Base-by-base conservation (phyloP, 352 stramenopile species). In the Thraustotheca clavata region DNA sequence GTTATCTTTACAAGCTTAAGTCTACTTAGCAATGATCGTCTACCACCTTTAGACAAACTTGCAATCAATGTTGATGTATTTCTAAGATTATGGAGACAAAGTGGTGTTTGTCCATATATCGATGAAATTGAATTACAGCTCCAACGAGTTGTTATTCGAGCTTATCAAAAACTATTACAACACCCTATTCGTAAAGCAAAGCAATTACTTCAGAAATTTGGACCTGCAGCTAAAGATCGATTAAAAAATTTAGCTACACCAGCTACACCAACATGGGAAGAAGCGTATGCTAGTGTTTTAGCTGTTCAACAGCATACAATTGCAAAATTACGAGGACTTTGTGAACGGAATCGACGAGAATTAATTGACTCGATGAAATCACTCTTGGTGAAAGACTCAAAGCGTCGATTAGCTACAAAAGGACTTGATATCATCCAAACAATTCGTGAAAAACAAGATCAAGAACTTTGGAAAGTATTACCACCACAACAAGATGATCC, bases 251-350 rank as follows among this genome's bases (percentile, higher is more conserved):
- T 65, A 27, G 57, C 46, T 33, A 43, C 57, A 9, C 57, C 57
- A 32, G 18, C 57, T 16, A 20, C 57, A 38, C 57, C 55, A 22
- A 69, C 67, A 16, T 94, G 83, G 85, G 73, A 89, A 67, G 77
- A 90, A 71, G 85, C 81, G 0, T 92, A 87, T n/a, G 71, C 46
- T 0, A 86, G 76, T n/a, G 77, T 94, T 0, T 74, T 90, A 18
- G 69, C 77, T 26, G 57, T 92, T 3, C 85, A 94, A 63, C 85
- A 92, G 38, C 80, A 92, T 41, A 88, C 79, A 0, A 82, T 91
- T 31, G 76, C 72, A 6, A 80, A 74, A 24, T 68, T 90, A 4
- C 71, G 75, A 3, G 71, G 74, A 3, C 27, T 85, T 16, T 91
- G 81, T 22, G 80, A 85, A 8, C 74, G 76, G 9, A 73, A 77